Evolutionary conservation across 495 filamentous ascomycete species (phyloP), one percentile per base, ranked within the genome.

Genomic region (Trypethelium eluteriae): DNA sequence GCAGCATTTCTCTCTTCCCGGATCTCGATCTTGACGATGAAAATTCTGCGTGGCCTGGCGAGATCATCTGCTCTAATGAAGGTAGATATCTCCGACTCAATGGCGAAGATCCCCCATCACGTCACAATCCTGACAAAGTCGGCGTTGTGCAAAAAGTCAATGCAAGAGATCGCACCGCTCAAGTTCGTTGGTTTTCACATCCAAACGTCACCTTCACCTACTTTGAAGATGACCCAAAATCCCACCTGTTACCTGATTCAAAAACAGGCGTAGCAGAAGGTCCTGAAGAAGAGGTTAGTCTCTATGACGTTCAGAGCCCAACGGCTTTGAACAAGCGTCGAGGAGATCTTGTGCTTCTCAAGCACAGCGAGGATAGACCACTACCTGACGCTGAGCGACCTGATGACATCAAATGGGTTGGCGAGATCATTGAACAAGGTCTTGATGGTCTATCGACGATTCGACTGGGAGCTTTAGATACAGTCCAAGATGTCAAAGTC

Each of bases 101-200:
- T 32, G 35, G 44, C 3, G 38, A 25, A 3, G 38, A 63, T 34
- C 12, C 3, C 41, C 14, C 9, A 61, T 67, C 44, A 62, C 57
- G 12, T 36, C 64, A 76, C 38, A 65, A 72, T 44, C 79, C 79
- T 12, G 72, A 75, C 14, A 79, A 79, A 66, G 76, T 86, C 3
- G 86, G 86, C 16, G 77, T 88, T n/a, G 80, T 88, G 7, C 86
- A 88, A 68, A 73, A 70, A 11, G 85, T 84, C 18, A 78, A 85
- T 68, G 74, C 83, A 4, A 70, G 63, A 18, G 83, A 83, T 56
- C 75, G 83, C 25, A 79, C 85, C 67, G 86, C 84, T 16, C 77
- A 74, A 32, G 76, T 88, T 9, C 76, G 78, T 36, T 88, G 86
- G 86, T 85, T 81, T 66, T 59, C 73, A 35, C 69, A 77, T 34